Evolutionary conservation across 1,284 basidiomycete species (phyloP), one percentile per base, ranked within the genome.

Genomic region (Ganoderma lingzhi): DNA sequence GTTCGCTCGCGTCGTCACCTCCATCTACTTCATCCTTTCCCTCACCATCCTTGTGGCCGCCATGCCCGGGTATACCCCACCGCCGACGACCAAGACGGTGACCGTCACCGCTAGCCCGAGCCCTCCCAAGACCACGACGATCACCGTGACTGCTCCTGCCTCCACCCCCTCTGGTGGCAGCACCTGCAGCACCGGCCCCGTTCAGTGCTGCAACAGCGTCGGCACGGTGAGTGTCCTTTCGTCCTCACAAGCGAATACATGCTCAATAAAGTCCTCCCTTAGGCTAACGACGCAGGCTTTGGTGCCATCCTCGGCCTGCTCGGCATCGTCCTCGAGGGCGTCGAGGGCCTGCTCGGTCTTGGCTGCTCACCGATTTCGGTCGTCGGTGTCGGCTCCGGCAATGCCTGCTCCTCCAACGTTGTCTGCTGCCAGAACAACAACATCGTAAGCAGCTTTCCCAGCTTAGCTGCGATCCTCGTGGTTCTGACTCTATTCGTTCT

Each of bases 381-480:
- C 37, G 62, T 75, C 63, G 72, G 71, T 12, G 68, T 74, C 9
- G 75, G 73, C 44, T 39, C 51, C 10, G 70, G 73, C 65, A 55
- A 28, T 58, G 63, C 66, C 17, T 75, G 75, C 70, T 55, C 51
- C 15, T 56, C 71, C 30, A 71, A 68, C 56, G 67, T 68, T 35
- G 75, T 76, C 17, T 76, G 75, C 69, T 76, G 75, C 70, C 63
- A 73, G 65, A 72, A 77, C 70, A 77, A 77, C 70, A 70, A 45
- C 65, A 35, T 71, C 17, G 70, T 73, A 37, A 66, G 70, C 63
- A 42, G 17, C 17, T 28, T 23, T 2, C 6, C 23, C 35, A 15
- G 6, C 23, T 37, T 48, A 63, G 5, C 4, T 17, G 56, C 32
- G 56, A 37, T 35, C 6, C 42, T 66, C 3, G 19, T 28, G 23